These are phyloP conservation scores for Cyberlindnera bimundalis DNA, from an alignment of 805 yeast genomes.

Conservation along the genomic window DNA sequence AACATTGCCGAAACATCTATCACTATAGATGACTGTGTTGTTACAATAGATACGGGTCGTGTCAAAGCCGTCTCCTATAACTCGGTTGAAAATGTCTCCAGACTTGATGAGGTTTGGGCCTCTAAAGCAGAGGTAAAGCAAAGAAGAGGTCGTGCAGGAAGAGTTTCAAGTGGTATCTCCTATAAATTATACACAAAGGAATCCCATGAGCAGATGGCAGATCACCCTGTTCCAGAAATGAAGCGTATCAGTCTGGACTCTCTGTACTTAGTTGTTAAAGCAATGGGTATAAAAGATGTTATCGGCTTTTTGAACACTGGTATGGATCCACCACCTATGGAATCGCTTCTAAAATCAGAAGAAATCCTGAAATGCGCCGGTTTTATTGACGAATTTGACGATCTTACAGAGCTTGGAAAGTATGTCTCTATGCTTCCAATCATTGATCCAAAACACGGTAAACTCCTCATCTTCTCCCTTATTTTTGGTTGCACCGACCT, in stretches of 20 bases:
- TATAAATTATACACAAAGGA: constrained; percentile 72
- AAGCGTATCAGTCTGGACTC: constrained; percentile 80
- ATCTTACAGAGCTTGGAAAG: constrained; percentile 72
- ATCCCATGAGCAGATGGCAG: constrained; percentile 56
- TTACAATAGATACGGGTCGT: constrained; percentile 83
- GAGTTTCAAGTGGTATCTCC: constrained; percentile 80
- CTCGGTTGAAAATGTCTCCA: constrained; percentile 61
- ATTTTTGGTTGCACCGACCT: constrained; percentile 78
- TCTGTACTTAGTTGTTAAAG: constrained; percentile 75
- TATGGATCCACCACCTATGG: constrained; percentile 69
- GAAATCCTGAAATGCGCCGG: constrained; percentile 64
- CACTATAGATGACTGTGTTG: constrained; percentile 93
- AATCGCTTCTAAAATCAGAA: constrained; percentile 38
- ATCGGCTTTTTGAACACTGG: constrained; percentile 67
- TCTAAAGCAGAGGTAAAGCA: constrained; percentile 88
- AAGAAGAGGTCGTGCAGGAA: constrained; percentile 97
- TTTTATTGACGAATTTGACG: constrained; percentile 49
- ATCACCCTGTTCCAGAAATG: constrained; percentile 86
- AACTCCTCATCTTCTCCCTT: constrained; percentile 72
- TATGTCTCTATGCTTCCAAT: constrained; percentile 81
- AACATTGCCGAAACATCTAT: constrained; percentile 96
- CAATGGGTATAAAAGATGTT: constrained; percentile 82
- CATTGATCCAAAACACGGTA: constrained; percentile 79
- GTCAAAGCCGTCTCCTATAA: constrained; percentile 78
- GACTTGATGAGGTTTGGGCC: constrained; percentile 77